Percentiles rank a stretch among this genome's conserved stretches.
Conservation (phyloP, 176 grass and related monocot species). For the Neostapfia colusana region DNA sequence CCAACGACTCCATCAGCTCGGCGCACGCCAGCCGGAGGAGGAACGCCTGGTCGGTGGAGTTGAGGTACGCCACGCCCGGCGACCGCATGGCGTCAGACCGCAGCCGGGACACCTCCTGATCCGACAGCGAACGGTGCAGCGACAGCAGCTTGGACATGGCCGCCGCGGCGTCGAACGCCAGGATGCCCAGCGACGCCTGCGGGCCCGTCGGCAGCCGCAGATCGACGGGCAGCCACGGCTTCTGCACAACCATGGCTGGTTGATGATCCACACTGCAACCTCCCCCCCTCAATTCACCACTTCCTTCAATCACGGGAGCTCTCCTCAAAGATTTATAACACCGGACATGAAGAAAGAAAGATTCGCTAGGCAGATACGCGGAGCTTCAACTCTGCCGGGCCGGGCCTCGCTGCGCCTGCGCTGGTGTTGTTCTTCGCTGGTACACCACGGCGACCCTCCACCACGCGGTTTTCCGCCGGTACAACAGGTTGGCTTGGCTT, state of each 20-base stretch:
- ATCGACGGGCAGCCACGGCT: constrained; percentile 51
- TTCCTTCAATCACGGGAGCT: too few species aligned
- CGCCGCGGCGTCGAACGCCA: constrained; percentile 80
- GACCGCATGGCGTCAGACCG: constrained; percentile 81
- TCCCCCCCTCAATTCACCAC: background rate
- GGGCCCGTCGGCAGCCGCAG: constrained; percentile 48
- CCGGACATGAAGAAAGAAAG: constrained; percentile 3
- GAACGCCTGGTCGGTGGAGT: constrained; percentile 76
- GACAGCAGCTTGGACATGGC: constrained; percentile 82
- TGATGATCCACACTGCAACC: background rate
- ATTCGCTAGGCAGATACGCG: background rate
- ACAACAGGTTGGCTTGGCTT: constrained; percentile 25
- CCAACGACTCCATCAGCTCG: constrained; percentile 64
- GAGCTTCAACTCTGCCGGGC: constrained; percentile 6
- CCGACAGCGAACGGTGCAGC: constrained; percentile 70
- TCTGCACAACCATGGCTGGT: constrained; percentile 53
- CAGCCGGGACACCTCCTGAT: constrained; percentile 56
- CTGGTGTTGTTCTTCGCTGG: constrained; percentile 15
- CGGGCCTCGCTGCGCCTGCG: background rate
- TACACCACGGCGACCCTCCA: constrained; percentile 5
- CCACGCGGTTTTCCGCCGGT: constrained; percentile 49
- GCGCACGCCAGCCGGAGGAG: constrained; percentile 80
- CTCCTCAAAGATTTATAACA: constrained; percentile 4
- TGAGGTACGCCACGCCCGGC: constrained; percentile 75
- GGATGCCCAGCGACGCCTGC: constrained; percentile 66